phyloP scores from a whole-genome alignment of 352 stramenopile species.

The Phytophthora pluvialis region DNA sequence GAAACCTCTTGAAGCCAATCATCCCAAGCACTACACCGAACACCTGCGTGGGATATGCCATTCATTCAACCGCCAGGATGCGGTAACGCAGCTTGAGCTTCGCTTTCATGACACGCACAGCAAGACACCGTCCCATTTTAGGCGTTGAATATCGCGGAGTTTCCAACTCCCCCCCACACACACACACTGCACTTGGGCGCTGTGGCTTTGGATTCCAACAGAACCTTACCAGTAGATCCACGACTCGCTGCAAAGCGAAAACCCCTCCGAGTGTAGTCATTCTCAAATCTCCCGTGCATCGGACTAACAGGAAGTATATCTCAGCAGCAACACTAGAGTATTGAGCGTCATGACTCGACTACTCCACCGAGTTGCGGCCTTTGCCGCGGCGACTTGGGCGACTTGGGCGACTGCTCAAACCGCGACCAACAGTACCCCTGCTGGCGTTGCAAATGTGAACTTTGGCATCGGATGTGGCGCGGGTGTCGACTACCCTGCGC shows the following conservation, averaged over 20 bases:
- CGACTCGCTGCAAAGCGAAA: neutral
- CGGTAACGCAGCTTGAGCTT: conserved; percentile 6
- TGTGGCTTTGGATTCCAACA: conserved; percentile 1
- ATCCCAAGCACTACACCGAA: neutral
- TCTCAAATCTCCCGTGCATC: conserved; percentile 25
- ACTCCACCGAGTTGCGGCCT: conserved; percentile 23
- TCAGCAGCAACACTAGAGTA: conserved; percentile 13
- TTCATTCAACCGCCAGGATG: neutral
- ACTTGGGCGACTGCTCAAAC: conserved; percentile 18
- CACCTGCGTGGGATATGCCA: conserved; percentile 4
- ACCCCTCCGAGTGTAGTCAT: conserved; percentile 13
- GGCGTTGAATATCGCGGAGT: conserved; percentile 13
- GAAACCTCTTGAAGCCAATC: neutral
- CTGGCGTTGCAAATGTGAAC: conserved; percentile 19
- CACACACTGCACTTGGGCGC: neutral
- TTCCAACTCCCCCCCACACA: conserved; percentile 19
- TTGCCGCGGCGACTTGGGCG: conserved; percentile 24
- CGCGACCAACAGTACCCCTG: conserved; percentile 20
- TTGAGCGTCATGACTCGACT: conserved; percentile 24
- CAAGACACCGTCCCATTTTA: conserved; percentile 20
- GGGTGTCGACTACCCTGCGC: conserved; percentile 27
- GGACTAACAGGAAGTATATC: conserved; percentile 5
- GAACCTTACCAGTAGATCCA: conserved; percentile 1
- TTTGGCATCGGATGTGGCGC: conserved; percentile 46
- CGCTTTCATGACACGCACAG: conserved; percentile 10